phyloP scores from a whole-genome alignment of 805 yeast genomes.

The Ogataea angusta region DNA sequence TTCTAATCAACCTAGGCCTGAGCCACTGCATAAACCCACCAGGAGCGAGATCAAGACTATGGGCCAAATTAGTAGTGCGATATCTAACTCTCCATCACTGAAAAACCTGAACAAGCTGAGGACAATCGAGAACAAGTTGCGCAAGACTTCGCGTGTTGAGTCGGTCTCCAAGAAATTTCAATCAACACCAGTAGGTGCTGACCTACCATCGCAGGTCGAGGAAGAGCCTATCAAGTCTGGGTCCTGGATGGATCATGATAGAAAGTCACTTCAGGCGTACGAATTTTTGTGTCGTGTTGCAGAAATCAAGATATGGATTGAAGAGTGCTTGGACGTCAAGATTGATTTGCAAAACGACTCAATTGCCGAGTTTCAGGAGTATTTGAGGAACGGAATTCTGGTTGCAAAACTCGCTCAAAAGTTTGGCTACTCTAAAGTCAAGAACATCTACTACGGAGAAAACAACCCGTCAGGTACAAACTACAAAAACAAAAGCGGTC shows the following conservation, averaged over 20 bases:
- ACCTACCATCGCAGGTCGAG: conserved; percentile 4
- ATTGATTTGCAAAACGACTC: conserved; percentile 34
- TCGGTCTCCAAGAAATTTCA: conserved; percentile 17
- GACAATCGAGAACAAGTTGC: conserved; percentile 29
- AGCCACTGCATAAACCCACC: conserved; percentile 13
- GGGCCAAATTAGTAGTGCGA: conserved; percentile 33
- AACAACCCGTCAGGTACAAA: conserved; percentile 13
- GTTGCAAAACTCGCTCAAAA: conserved; percentile 74
- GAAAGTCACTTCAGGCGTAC: conserved; percentile 31
- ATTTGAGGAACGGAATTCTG: conserved; percentile 78
- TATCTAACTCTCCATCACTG: conserved; percentile 36
- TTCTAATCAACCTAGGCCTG: neutral
- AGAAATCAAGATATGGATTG: conserved; percentile 52
- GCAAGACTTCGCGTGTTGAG: conserved; percentile 14
- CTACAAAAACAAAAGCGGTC: conserved; percentile 32
- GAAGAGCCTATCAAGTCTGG: conserved; percentile 5
- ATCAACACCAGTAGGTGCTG: conserved; percentile 15
- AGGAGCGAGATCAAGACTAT: conserved; percentile 30
- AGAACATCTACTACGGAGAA: conserved; percentile 52
- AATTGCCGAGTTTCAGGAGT: conserved; percentile 52
- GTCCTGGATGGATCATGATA: conserved; percentile 30
- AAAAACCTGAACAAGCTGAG: conserved; percentile 33
- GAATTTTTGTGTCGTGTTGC: conserved; percentile 52
- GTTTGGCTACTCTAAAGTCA: conserved; percentile 64
- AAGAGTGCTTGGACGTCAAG: conserved; percentile 27